Base-by-base conservation (phyloP, 2,329 filamentous ascomycete genomes). In the Chaetomiaceae sp. region DNA sequence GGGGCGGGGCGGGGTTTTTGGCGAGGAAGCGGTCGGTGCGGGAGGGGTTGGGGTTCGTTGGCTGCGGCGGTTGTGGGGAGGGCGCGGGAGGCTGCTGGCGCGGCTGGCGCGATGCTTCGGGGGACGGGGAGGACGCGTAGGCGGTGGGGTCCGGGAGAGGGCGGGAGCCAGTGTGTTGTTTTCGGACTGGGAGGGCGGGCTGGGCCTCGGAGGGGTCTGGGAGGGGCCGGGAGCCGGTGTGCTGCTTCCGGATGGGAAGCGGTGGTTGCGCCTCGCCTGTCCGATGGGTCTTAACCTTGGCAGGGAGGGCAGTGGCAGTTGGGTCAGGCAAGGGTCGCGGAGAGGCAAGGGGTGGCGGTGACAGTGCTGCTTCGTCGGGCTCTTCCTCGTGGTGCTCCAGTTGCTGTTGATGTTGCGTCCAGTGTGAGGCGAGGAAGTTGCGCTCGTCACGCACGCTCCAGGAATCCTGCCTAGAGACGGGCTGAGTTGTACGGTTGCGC, bases 391-490 rank as follows among this genome's bases (percentile, higher is more conserved):
- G 54, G 40, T 62, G 62, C 23, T 61, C 59, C 19, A 63, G 62
- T 19, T 60, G 48, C 30, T 59, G 56, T 39, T 68, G 72, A 25
- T 74, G 68, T 33, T 72, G 66, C 21, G 68, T 68, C 71, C 72
- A 71, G 38, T 81, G 74, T 40, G 79, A 78, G 21, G 77, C 77
- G 14, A 87, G 70, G 39, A 81, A 77, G 40, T 86, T 82, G 39
- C 79, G 78, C 65, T 88, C 84, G 57, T 84, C 79, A 48, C 70
- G 69, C 55, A 79, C 68, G 16, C 56, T 58, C 81, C 82, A 87
- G 55, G 86, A 76, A 65, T 87, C 70, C 65, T 84, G 71, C 62
- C 83, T 68, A 68, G 79, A 68, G 63, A 78, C 71, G 6, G 73
- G 48, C 30, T 51, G 30, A 20, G 44, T 63, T 17, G 71, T 63